Percentiles rank a stretch among this genome's conserved stretches.
These are phyloP conservation scores for Trichoderma endophyticum DNA, from an alignment of 2,329 filamentous ascomycete species.

Conservation along the genomic window DNA sequence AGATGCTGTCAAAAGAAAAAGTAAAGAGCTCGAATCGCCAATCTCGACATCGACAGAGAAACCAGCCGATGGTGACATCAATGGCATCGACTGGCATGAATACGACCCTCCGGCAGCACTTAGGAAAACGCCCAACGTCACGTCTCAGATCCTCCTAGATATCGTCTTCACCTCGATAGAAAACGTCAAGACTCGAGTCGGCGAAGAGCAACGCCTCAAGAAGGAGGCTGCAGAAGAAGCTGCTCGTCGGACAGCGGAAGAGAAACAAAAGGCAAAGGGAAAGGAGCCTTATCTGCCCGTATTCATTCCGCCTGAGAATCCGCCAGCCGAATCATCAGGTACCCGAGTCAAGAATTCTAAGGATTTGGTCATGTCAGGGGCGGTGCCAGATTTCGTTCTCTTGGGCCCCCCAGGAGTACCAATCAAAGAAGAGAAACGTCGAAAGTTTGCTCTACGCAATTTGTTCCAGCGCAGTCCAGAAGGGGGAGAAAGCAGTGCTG, in stretches of 20 bases:
- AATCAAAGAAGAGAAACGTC: constrained; percentile 28
- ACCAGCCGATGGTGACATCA: constrained; percentile 26
- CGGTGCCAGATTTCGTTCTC: not conserved
- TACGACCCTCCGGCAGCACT: constrained; percentile 47
- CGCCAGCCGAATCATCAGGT: not conserved
- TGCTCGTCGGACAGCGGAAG: constrained; percentile 21
- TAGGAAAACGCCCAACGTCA: constrained; percentile 35
- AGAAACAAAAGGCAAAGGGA: constrained; percentile 28
- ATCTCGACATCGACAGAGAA: constrained; percentile 29
- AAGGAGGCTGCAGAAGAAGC: constrained; percentile 30
- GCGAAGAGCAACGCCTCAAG: constrained; percentile 29
- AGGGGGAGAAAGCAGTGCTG: constrained; percentile 40
- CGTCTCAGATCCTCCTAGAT: constrained; percentile 40
- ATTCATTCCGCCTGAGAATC: constrained; percentile 27
- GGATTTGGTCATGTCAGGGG: not conserved
- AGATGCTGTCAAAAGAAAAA: constrained; percentile 25
- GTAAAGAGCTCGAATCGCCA: constrained; percentile 21
- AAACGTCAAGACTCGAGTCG: constrained; percentile 40
- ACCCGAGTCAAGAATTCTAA: not conserved
- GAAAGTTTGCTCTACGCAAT: constrained; percentile 34
- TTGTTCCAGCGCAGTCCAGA: constrained; percentile 38
- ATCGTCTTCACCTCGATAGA: constrained; percentile 46
- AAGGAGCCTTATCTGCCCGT: constrained; percentile 38
- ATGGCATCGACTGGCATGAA: constrained; percentile 42
- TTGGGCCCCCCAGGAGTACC: not conserved